Evolutionary conservation across 2,329 filamentous ascomycete species (phyloP), one percentile per base, ranked within the genome.

Genomic region (Calonectria crousiana): DNA sequence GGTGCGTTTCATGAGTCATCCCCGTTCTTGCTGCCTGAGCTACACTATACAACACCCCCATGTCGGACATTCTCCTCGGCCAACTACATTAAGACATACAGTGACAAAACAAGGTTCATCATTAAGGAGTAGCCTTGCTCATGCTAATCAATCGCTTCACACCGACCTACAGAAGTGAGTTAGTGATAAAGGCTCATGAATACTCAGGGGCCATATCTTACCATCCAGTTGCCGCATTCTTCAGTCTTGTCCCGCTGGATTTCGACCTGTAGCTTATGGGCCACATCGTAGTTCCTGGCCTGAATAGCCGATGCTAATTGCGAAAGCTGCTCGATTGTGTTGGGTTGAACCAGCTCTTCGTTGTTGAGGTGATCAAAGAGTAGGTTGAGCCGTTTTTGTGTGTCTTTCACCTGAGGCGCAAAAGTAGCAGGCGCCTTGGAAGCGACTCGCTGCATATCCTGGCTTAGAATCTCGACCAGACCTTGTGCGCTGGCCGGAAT

Each of bases 311-410:
- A 86, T 11, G 94, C 90, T 36, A 95, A 86, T 79, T 92, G 87
- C 11, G 89, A 88, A 79, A 96, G 87, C 82, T 93, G 89, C 74
- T 91, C 88, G 65, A 96, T 90, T 0, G 94, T 98, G 81, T 94
- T 93, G 2, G 94, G 91, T 86, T 94, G 94, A 69, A 98, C 89
- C 51, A 98, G 88, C 81, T 98, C 96, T 82, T 96, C 94, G 78
- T 98, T 98, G 89, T 98, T 99, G 60, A 99, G 89, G 84, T 98
- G 95, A 82, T 99, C 96, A 83, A 98, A 98, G n/a, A 99, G 88
- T 65, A 98, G 93, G 80, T 94, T 95, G 73, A 99, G 90, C 34
- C 97, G 93, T 86, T 98, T 98, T 84, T 98, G 95, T 2, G 96
- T 97, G 83, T 98, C 97, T 80, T 95, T 94, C 26, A 99, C 95